phyloP scores from a whole-genome alignment of 306 rosid species.

The Cucumis melo region DNA sequence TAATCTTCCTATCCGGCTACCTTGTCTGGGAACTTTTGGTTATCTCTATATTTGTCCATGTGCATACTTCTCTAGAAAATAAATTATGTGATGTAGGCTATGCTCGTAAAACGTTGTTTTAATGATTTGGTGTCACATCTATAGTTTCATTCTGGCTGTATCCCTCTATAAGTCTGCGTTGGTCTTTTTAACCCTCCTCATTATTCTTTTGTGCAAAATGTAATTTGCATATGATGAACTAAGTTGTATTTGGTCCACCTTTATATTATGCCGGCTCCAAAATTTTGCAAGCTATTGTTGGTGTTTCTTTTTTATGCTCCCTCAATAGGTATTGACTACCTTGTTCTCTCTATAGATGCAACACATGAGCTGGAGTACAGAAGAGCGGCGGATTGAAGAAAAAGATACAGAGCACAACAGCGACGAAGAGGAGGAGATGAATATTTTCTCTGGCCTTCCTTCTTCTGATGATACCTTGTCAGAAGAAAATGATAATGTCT shows the following conservation, averaged over 20 bases:
- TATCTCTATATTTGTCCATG: not conserved
- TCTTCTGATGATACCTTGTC: constrained; percentile 26
- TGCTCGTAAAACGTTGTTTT: not conserved
- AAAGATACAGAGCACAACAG: constrained; percentile 22
- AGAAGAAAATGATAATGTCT: constrained; percentile 51
- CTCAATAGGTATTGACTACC: constrained; percentile 9
- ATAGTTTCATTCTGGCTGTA: not conserved
- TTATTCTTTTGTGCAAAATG: not conserved
- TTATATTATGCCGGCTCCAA: not conserved
- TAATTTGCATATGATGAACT: not conserved
- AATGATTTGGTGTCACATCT: not conserved
- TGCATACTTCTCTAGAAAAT: not conserved
- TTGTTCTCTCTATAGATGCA: constrained; percentile 34
- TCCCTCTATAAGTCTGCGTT: not conserved
- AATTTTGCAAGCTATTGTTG: not conserved
- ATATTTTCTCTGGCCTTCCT: constrained; percentile 16
- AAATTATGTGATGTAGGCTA: not conserved
- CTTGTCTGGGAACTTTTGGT: not conserved
- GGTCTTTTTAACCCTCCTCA: not conserved
- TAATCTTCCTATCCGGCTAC: not conserved
- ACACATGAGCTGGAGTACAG: constrained; percentile 30
- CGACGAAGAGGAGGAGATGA: constrained; percentile 31
- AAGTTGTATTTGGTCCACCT: not conserved
- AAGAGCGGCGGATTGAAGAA: constrained; percentile 30
- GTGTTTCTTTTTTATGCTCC: not conserved